Evolutionary conservation across 164 flowering plant species (phyloP).

Genomic region (Warburgia ugandensis): DNA sequence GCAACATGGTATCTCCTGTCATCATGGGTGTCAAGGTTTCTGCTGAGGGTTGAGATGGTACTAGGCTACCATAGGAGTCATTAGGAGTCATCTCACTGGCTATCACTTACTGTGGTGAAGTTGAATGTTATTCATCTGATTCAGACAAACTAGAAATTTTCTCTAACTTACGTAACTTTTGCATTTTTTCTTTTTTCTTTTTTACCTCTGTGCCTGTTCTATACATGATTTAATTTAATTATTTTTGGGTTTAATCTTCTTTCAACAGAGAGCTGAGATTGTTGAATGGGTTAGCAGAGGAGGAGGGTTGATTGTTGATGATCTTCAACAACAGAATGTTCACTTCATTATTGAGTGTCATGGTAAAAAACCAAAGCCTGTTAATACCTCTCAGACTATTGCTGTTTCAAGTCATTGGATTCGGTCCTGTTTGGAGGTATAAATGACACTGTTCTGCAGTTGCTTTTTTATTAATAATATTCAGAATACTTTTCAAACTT

Average conservation of each 20-base stretch:
- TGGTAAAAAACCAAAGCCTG: slow-evolving; percentile 31
- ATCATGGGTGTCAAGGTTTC: too few relatives aligned
- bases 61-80: too few relatives aligned
- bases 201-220: slow-evolving; percentile 1
- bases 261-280: slow-evolving; percentile 69
- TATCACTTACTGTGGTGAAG: too few relatives aligned
- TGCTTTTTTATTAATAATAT: too few relatives aligned
- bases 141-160: too few relatives aligned
- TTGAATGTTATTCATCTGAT: too few relatives aligned
- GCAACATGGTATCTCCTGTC: too few relatives aligned
- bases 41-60: too few relatives aligned
- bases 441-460: background rate
- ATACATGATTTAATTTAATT: background rate
- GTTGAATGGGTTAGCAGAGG: slow-evolving; percentile 80
- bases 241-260: slow-evolving; percentile 9
- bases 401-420: slow-evolving; percentile 87
- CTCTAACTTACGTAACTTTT: background rate
- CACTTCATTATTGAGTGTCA: slow-evolving; percentile 72
- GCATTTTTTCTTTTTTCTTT: too few relatives aligned
- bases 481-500: too few relatives aligned
- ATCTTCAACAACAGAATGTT: slow-evolving; percentile 26
- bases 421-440: slow-evolving; percentile 75
- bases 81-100: too few relatives aligned
- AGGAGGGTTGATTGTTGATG: slow-evolving; percentile 62
- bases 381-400: slow-evolving; percentile 23